Evolutionary conservation across 345 rosid genomes (phyloP), one percentile per base, ranked within the genome.

Genomic region (Rhodomyrtus tomentosa): DNA sequence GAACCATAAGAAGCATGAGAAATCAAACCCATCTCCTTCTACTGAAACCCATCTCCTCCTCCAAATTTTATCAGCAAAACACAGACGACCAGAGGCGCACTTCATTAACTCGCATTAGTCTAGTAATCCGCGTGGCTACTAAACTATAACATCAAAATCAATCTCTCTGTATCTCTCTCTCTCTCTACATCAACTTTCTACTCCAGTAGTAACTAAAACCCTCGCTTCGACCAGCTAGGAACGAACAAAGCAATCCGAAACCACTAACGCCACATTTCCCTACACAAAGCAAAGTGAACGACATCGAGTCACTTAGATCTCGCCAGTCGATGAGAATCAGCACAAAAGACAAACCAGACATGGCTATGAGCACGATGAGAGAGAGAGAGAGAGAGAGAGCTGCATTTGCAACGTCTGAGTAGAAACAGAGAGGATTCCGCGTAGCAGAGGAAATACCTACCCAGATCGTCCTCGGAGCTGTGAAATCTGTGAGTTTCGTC

Each of bases 401-500:
- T 15, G 76, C 79, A 36, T 82, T 40, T 7, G 3, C 27, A 82
- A 29, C 10, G 12, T 6, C 5, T 25, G 72, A 10, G 50, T 22
- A 20, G 21, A 6, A 40, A 82, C 29, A 58, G 21, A 50, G 82
- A 50, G 59, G 59, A 10, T 10, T 24, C 59, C 59, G 59, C 59
- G 27, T 8, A 55, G 59, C 56, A 6, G 68, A 55, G 18, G 83
- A 8, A 29, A 54, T 38, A 36, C 83, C 59, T 76, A 84, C 85
- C 58, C 82, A 55, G 82, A 76, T 54, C 82, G 82, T 68, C 50
- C 62, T 51, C 56, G 85, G 81, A 73, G 85, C 48, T 83, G 81
- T 20, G 85, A 42, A 50, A 24, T 50, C 49, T 48, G 84, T 84
- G 87, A 80, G 59, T 58, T 55, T 76, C 81, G 45, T 25, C 80